These are phyloP conservation scores for Geoglossum glabrum DNA, from an alignment of 495 filamentous ascomycete genomes.

Conservation along the genomic window DNA sequence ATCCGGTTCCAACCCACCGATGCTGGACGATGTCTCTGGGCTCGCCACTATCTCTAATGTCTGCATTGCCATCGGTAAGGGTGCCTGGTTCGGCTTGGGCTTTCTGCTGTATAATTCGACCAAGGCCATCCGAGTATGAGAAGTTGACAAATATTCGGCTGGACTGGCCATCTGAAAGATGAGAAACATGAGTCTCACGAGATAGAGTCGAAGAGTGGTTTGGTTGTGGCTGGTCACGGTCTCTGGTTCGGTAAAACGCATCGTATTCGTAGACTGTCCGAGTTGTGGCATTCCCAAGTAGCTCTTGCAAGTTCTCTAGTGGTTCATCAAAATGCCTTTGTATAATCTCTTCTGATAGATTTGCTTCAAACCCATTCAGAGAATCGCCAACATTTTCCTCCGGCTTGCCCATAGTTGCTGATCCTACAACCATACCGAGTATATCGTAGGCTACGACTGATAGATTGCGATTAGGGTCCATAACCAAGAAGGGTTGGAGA, in stretches of 20 bases:
- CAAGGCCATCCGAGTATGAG: constrained; percentile 5
- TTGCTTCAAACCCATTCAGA: background rate
- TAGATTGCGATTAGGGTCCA: background rate
- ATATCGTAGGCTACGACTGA: background rate
- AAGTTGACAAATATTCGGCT: background rate
- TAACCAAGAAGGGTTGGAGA: background rate
- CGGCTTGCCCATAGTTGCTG: background rate
- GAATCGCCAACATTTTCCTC: background rate
- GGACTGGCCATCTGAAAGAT: background rate
- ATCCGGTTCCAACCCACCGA: constrained; percentile 11
- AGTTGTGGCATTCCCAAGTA: background rate
- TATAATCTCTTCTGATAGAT: background rate
- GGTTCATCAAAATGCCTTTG: background rate
- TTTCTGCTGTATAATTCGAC: constrained; percentile 3
- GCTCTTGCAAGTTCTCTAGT: background rate
- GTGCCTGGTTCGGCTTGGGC: constrained; percentile 1
- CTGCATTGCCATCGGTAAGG: background rate
- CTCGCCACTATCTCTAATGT: too few relatives aligned
- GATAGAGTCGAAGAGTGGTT: background rate
- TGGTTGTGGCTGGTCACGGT: too few relatives aligned
- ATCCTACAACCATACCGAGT: background rate
- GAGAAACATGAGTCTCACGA: background rate
- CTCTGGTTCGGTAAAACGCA: background rate
- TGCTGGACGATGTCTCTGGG: background rate
- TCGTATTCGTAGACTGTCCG: background rate